These are phyloP conservation scores for Boletus rubropictus DNA, from an alignment of 768 basidiomycete genomes.

Conservation along the genomic window DNA sequence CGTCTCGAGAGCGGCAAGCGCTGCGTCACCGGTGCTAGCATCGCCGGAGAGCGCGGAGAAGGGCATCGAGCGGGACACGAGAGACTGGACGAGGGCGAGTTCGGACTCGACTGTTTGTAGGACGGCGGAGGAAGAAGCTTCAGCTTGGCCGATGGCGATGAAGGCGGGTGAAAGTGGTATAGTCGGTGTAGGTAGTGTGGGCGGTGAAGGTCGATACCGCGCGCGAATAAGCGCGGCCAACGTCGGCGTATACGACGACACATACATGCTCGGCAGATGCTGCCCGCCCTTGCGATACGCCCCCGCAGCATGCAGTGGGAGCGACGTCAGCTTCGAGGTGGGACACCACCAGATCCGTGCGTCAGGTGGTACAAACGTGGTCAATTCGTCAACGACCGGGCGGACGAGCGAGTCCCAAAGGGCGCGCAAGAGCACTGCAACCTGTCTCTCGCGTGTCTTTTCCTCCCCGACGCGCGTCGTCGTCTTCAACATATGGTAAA, in stretches of 20 bases:
- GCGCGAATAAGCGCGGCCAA: constrained; percentile 26
- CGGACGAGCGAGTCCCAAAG: constrained; percentile 25
- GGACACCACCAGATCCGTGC: constrained; percentile 33
- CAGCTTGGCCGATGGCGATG: constrained; percentile 20
- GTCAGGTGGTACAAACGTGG: constrained; percentile 13
- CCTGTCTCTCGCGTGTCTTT: constrained; percentile 17
- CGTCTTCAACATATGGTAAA: constrained; percentile 5
- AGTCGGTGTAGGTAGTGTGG: too few relatives aligned
- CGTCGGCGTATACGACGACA: constrained; percentile 34
- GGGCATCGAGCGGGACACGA: constrained; percentile 12
- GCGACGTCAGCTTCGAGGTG: constrained; percentile 26
- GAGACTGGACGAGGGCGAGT: constrained; percentile 18
- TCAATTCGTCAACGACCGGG: constrained; percentile 17
- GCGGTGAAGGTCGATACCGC: constrained; percentile 1
- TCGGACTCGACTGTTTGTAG: constrained; percentile 17
- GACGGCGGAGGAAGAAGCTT: neutral
- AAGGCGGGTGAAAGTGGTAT: neutral
- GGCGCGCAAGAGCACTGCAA: constrained; percentile 11
- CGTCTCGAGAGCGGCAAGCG: constrained; percentile 9
- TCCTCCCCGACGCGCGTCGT: constrained; percentile 16
- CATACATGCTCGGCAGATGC: constrained; percentile 14
- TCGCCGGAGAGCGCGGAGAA: constrained; percentile 11
- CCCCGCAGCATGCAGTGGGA: constrained; percentile 32
- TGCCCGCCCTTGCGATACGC: constrained; percentile 16
- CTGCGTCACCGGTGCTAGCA: constrained; percentile 11